Evolutionary conservation across 148 eudicot species (phyloP), one percentile per base, ranked within the genome.

Genomic region (Vaccinium corymbosum): DNA sequence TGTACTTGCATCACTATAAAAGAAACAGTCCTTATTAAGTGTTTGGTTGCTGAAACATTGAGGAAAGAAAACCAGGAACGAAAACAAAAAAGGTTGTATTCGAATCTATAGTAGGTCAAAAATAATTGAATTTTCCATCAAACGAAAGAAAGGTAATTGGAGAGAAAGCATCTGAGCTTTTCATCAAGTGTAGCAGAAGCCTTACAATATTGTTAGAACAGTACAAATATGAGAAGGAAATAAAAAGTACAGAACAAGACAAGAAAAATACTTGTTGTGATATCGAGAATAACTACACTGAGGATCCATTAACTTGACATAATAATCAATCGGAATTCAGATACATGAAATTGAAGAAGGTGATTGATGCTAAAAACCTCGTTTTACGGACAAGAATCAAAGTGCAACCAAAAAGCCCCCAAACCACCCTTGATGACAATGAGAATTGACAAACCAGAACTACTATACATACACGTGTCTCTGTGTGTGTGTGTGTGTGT

Each of bases 1-100:
- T 50, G 96, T 75, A 27, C 46, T 81, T 68, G 99, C 93, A 89
- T 97, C 93, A 88, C 99, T 97, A 90, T 62, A 72, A 87, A 83
- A 89, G 74, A 38, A 61, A 83, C 20, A 72, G 17, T 35, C n/a
- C 77, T 84, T 83, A 35, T 51, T 25, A 66, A 61, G 29, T 72
- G 56, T 79, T 72, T 29, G 79, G 27, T 68, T 27, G 17, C 53
- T 51, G 35, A 68, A 62, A 27, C 16, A 35, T 48, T 38, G 46
- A 80, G 4, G 42, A 61, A 38, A 83, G 57, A 82, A 25, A 50
- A 35, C 50, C 57, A 82, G 22, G 35, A 11, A 35, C 38, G 35
- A 50, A 32, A 7, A 38, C 10, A 14, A 64, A 16, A 59, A 6
- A 56, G 8, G 10, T 20, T 35, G 52, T n/a, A 48, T 59, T 25